Conservation (phyloP, 768 basidiomycete genomes). For the Panellus pusillus region DNA sequence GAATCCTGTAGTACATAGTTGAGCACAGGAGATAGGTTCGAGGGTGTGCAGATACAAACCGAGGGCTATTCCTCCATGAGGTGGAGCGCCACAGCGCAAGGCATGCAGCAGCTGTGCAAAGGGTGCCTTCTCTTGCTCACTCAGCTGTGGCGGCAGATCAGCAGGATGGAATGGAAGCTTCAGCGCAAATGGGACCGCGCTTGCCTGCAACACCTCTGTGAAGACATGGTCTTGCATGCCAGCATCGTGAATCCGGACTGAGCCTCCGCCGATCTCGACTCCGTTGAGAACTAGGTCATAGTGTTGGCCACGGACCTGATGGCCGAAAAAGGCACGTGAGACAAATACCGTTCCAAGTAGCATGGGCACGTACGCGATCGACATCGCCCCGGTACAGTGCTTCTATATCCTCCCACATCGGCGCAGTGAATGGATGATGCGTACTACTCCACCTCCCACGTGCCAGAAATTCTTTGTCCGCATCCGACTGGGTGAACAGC, state of each 20-base stretch:
- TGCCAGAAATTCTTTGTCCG: slow-evolving; percentile 84
- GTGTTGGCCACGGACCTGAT: slow-evolving; percentile 88
- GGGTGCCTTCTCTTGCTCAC: slow-evolving; percentile 65
- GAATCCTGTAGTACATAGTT: slow-evolving; percentile 64
- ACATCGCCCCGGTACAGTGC: slow-evolving; percentile 71
- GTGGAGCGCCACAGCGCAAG: slow-evolving; percentile 86
- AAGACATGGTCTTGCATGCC: slow-evolving; percentile 85
- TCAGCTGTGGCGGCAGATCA: slow-evolving; percentile 50
- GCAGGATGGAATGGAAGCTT: slow-evolving; percentile 9
- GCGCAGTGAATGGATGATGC: slow-evolving; percentile 96
- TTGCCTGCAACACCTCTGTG: slow-evolving; percentile 71
- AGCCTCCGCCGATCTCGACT: slow-evolving; percentile 91
- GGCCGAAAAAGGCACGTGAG: slow-evolving; percentile 8
- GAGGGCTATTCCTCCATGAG: slow-evolving; percentile 92
- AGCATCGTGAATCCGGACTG: slow-evolving; percentile 89
- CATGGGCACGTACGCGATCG: slow-evolving; percentile 43
- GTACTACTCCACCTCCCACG: slow-evolving; percentile 89
- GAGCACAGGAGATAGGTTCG: slow-evolving; percentile 10
- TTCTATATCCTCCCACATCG: slow-evolving; percentile 86
- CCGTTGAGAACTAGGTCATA: slow-evolving; percentile 96
- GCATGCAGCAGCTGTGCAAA: slow-evolving; percentile 89
- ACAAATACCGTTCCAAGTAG: not conserved
- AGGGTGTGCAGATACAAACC: slow-evolving; percentile 44
- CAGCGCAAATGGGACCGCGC: slow-evolving; percentile 18
- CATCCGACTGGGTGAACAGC: slow-evolving; percentile 81